Evolutionary conservation across 371 early-diverging fungal genomes (phyloP).

Genomic region (Nematocida ausubeli): DNA sequence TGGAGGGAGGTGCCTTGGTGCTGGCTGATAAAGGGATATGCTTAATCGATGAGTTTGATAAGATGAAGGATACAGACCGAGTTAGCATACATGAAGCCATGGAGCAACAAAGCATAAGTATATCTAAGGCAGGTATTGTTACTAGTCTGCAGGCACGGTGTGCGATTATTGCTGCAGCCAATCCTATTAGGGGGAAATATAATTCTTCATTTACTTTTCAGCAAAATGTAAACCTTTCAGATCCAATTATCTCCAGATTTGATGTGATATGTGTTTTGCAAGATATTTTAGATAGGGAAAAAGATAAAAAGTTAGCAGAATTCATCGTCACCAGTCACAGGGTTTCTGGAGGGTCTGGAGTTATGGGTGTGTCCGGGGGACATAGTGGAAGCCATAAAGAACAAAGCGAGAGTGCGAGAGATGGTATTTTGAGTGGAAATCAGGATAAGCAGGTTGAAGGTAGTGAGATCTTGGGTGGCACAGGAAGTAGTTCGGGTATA

Average conservation of each 20-base stretch:
- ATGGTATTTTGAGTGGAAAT: neutral
- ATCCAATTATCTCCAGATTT: conserved; percentile 96
- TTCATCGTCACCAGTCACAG: conserved; percentile 86
- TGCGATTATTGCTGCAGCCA: conserved; percentile 91
- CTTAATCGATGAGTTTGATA: conserved; percentile 97
- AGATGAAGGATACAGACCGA: conserved; percentile 92
- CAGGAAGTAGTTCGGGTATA: no score
- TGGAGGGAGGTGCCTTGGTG: conserved; percentile 98
- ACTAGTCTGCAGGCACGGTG: conserved; percentile 89
- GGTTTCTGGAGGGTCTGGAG: neutral
- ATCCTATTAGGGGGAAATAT: conserved; percentile 92
- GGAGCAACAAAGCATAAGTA: conserved; percentile 97
- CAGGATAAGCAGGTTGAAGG: neutral
- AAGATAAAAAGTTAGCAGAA: conserved; percentile 82
- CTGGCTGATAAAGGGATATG: conserved; percentile 94
- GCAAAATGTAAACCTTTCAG: conserved; percentile 95
- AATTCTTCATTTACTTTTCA: conserved; percentile 85
- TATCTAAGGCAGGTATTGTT: conserved; percentile 93
- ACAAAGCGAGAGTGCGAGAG: neutral
- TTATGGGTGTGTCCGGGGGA: neutral
- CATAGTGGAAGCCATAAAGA: neutral
- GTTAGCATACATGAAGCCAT: conserved; percentile 97
- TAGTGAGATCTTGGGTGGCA: neutral
- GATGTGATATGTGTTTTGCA: conserved; percentile 96
- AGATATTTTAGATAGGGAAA: conserved; percentile 79